Base-by-base conservation (phyloP, 495 filamentous ascomycete genomes). In the Hypoxylon intermedium region DNA sequence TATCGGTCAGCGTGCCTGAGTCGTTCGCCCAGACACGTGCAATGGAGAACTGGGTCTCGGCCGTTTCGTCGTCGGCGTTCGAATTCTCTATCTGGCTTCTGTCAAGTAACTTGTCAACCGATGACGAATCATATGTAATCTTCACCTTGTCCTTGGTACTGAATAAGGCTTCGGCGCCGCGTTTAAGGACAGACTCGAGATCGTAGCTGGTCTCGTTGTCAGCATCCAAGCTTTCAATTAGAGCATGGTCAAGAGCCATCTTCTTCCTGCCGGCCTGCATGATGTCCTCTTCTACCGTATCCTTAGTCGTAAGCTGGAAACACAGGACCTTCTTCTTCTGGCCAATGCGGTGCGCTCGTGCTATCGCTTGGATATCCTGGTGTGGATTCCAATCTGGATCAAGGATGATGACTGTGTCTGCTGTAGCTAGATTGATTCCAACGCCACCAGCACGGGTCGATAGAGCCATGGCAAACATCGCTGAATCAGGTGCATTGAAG, bases 351-450 rank as follows among this genome's bases (percentile, higher is more conserved):
- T 99, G 94, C 18, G 93, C 95, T 57, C 94, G 87, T 6, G 92
- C 96, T 4, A 98, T 75, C 0, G 94, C 94, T 73, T 99, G 94
- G 59, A 98, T 91, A 67, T 99, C 94, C 71, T 98, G 94, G 65
- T 98, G 94, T 0, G 94, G 94, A 62, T 99, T 99, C 77, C 96
- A 98, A 67, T 99, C 94, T 0, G 94, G 95, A 67, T 99, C 94
- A 62, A 97, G 86, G 43, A 99, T 97, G 49, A 99, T 97, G 58
- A 99, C 94, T 0, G 95, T 99, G 67, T 99, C 94, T 2, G 94
- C 94, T 23, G 91, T 96, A 0, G 95, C 94, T 41, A 99, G 83
- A 67, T 99, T 99, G 77, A 99, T 99, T 12, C 94, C 94, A 1
- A 98, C 93, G 45, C 94, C 94, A 31, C 94, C 94, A 5, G 94